Evolutionary conservation across 2,329 filamentous ascomycete genomes (phyloP).

Genomic region (Penicillium expansum): DNA sequence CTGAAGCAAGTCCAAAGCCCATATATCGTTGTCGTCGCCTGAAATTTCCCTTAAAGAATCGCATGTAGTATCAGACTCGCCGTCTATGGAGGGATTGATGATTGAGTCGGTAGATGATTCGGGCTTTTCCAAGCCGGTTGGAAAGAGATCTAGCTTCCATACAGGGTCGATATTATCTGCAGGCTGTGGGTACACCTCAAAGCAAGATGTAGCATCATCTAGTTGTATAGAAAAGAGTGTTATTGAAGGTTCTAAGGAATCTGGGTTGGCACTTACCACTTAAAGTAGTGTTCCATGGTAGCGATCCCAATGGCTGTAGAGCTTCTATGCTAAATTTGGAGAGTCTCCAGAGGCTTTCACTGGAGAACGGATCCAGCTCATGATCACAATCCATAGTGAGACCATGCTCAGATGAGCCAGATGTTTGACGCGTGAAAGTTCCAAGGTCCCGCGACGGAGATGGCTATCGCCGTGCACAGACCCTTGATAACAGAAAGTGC

Average conservation of each 20-base stretch:
- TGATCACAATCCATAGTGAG: slow-evolving; percentile 30
- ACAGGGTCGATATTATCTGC: slow-evolving; percentile 27
- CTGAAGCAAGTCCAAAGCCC: slow-evolving; percentile 31
- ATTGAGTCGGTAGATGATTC: slow-evolving; percentile 23
- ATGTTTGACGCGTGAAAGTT: slow-evolving; percentile 8
- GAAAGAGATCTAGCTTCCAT: slow-evolving; percentile 36
- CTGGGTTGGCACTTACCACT: slow-evolving; percentile 28
- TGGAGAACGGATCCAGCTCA: slow-evolving; percentile 34
- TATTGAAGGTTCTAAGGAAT: neutral
- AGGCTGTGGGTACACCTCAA: slow-evolving; percentile 25
- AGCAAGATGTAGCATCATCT: slow-evolving; percentile 15
- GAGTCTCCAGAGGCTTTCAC: slow-evolving; percentile 38
- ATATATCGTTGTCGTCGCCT: slow-evolving; percentile 32
- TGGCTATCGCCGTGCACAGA: slow-evolving; percentile 25
- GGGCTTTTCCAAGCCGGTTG: slow-evolving; percentile 22
- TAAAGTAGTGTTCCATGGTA: slow-evolving; percentile 36
- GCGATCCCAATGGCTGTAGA: slow-evolving; percentile 36
- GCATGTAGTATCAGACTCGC: slow-evolving; percentile 13
- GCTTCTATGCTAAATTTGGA: slow-evolving; percentile 39
- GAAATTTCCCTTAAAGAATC: slow-evolving; percentile 4
- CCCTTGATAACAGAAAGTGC: slow-evolving; percentile 25
- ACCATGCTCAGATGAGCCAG: slow-evolving; percentile 14
- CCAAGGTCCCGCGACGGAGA: slow-evolving; percentile 17
- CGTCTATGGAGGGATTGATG: slow-evolving; percentile 20
- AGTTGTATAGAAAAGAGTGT: neutral